These are phyloP conservation scores for sorghum (Sorghum bicolor) DNA, from an alignment of 176 grass and related monocot genomes.

Conservation along the genomic window DNA sequence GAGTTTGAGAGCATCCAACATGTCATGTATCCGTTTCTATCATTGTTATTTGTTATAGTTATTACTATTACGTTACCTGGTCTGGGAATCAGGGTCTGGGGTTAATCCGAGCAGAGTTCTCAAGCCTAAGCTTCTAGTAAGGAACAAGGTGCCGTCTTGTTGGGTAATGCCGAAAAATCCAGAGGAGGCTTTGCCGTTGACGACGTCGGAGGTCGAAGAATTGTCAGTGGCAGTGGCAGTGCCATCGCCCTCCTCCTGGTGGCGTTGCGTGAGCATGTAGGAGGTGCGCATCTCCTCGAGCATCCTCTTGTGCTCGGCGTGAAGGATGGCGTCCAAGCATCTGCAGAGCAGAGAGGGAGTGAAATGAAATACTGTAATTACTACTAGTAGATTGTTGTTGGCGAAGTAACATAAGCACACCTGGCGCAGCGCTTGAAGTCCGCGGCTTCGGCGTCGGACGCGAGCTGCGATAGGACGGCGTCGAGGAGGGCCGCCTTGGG, in stretches of 20 bases:
- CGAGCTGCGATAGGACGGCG: slow-evolving; percentile 52
- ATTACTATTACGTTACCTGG: no score
- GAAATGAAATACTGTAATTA: not conserved
- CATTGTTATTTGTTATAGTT: no score
- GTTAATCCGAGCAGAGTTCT: slow-evolving; percentile 66
- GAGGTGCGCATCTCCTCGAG: slow-evolving; percentile 86
- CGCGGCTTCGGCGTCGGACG: slow-evolving; percentile 1
- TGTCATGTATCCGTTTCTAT: not conserved
- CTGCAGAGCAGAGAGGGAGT: slow-evolving; percentile 14
- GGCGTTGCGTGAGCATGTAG: slow-evolving; percentile 48
- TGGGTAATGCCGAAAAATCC: slow-evolving; percentile 36
- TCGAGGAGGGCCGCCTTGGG: slow-evolving; percentile 66
- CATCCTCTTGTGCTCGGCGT: slow-evolving; percentile 88
- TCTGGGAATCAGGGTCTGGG: slow-evolving; percentile 26
- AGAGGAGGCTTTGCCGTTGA: slow-evolving; percentile 18
- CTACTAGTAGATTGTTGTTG: not conserved
- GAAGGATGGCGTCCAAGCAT: slow-evolving; percentile 77
- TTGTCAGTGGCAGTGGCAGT: not conserved
- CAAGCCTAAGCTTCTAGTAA: slow-evolving; percentile 50
- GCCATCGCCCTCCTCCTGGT: not conserved
- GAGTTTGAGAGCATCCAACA: not conserved
- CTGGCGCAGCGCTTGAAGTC: slow-evolving; percentile 65
- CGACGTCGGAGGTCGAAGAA: not conserved
- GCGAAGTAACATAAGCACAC: not conserved
- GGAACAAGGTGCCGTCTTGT: slow-evolving; percentile 22